These are phyloP conservation scores for Arxiozyma bovina DNA, from an alignment of 1,139 yeast species.

Conservation along the genomic window DNA sequence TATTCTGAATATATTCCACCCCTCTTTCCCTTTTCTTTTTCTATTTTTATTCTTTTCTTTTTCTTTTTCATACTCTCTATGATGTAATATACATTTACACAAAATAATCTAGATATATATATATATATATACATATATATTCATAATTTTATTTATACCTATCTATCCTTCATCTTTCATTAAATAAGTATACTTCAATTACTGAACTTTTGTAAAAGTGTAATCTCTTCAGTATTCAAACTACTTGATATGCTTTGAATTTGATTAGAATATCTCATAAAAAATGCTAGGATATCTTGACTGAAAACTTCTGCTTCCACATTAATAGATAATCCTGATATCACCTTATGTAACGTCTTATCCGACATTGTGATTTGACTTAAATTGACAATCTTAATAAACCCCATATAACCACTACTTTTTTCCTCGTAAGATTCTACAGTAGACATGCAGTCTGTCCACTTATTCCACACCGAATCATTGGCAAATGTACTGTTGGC, in stretches of 20 bases:
- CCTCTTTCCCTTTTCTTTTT: not conserved
- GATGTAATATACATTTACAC: constrained; percentile 98
- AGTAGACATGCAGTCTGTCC: constrained; percentile 23
- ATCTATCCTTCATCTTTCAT: not conserved
- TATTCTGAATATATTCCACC: constrained; percentile 31
- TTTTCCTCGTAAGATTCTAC: constrained; percentile 30
- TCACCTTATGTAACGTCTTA: constrained; percentile 19
- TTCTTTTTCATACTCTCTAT: constrained; percentile 95
- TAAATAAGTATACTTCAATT: not conserved
- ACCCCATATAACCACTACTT: constrained; percentile 30
- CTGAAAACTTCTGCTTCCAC: constrained; percentile 24
- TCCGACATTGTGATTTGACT: constrained; percentile 14
- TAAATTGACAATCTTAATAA: constrained; percentile 23
- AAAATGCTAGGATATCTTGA: constrained; percentile 21
- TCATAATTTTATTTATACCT: not conserved
- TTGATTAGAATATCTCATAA: constrained; percentile 17
- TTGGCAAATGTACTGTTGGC: constrained; percentile 36
- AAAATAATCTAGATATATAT: constrained; percentile 42
- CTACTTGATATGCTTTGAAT: constrained; percentile 15
- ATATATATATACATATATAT: not conserved
- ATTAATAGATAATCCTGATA: constrained; percentile 22
- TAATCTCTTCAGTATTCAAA: constrained; percentile 18
- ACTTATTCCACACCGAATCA: constrained; percentile 23
- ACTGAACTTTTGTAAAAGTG: constrained; percentile 20
- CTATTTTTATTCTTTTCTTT: constrained; percentile 33